Base-by-base conservation (phyloP, 2,329 filamentous ascomycete genomes). In the Aspergillus bombycis region DNA sequence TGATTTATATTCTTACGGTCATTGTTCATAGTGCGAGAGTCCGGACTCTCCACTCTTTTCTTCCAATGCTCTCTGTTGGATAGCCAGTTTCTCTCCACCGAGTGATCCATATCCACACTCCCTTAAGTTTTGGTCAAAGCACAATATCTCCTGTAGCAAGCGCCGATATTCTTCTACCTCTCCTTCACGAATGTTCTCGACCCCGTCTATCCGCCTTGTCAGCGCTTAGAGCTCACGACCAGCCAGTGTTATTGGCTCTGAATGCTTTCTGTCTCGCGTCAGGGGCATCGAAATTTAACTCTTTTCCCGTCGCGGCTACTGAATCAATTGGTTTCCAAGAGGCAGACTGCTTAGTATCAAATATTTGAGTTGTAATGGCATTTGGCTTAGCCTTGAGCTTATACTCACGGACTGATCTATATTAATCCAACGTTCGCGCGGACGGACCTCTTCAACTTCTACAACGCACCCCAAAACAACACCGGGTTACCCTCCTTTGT, bases 301-400 rank as follows among this genome's bases (percentile, higher is more conserved):
- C 46, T 57, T 62, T 57, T 61, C 48, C 38, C 67, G 21, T 58
- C 64, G 70, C 69, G 69, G 57, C 67, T 70, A 68, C 63, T 70
- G 65, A 67, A 65, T 65, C 70, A 54, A 58, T 55, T 64, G 60
- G 65, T 65, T 45, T 52, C 60, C 62, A 67, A 58, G 62, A 48
- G 48, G 34, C 56, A 58, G 26, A 52, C 64, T 52, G 58, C 53
- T 60, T 63, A 38, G 57, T 64, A 58, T 68, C 64, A 59, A 54
- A 57, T 58, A 43, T 52, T 57, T 65, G 60, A 56, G 46, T 61
- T 62, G 62, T 58, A 58, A 64, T 61, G 65, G 58, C 58, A 55
- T 48, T 58, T 61, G 36, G 26, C 23, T 59, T 59, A 41, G 34
- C 57, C 38, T 57, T 62, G 54, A 63, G 60, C 60, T 56, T 60